phyloP scores from a whole-genome alignment of 768 basidiomycete genomes.

The Cystobasidium ongulense region DNA sequence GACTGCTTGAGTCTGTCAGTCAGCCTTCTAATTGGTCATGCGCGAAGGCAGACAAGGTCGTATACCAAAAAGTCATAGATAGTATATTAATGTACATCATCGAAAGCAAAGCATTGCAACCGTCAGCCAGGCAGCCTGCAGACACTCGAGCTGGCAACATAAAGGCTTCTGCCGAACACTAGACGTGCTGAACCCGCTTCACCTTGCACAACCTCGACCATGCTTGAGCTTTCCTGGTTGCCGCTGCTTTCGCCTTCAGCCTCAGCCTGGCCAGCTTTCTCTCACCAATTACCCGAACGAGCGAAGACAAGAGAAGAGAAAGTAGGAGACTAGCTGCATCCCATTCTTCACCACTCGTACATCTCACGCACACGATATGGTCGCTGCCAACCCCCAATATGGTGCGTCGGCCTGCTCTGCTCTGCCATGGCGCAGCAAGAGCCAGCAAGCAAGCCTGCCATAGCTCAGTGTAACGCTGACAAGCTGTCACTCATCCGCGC shows the following conservation, averaged over 20 bases:
- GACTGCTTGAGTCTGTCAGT: no score
- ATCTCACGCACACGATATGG: constrained; percentile 30
- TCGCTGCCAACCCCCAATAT: constrained; percentile 17
- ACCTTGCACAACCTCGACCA: neutral
- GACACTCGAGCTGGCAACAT: neutral
- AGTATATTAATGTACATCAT: no score
- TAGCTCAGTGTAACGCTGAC: neutral
- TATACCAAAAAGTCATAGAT: no score
- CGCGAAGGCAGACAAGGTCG: no score
- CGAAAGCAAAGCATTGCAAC: no score
- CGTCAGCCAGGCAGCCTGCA: neutral
- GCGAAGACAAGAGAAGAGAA: neutral
- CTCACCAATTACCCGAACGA: neutral
- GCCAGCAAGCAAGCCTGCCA: neutral
- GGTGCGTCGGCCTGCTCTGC: neutral
- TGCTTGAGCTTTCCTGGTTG: no score
- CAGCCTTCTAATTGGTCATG: no score
- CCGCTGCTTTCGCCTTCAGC: no score
- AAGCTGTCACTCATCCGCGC: neutral
- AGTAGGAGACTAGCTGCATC: neutral
- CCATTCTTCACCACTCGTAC: neutral
- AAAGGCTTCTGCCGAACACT: neutral
- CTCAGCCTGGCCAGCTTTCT: no score
- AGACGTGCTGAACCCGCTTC: no score
- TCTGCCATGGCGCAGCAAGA: neutral